These are phyloP conservation scores for Streptanthus diversifolius DNA, from an alignment of 345 rosid species.

Conservation along the genomic window DNA sequence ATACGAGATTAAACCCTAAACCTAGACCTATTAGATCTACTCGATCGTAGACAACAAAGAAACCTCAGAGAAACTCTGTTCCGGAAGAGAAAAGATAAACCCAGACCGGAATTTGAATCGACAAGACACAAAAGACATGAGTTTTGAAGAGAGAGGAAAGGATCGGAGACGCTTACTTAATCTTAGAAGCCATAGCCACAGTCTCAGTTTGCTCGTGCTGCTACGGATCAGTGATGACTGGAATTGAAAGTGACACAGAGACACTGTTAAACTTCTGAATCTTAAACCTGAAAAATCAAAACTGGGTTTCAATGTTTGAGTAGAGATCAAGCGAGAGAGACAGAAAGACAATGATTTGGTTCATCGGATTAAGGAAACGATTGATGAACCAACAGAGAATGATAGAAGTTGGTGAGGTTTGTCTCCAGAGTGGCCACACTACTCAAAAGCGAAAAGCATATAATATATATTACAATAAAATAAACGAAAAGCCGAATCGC, in stretches of 20 bases:
- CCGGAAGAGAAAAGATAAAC: not conserved
- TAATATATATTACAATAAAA: not conserved
- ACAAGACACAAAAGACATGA: too few species aligned
- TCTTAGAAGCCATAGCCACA: constrained; percentile 33
- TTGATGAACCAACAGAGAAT: constrained; percentile 24
- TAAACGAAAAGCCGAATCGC: constrained; percentile 17
- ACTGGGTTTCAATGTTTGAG: not conserved
- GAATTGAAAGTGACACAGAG: not conserved
- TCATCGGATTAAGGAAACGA: constrained; percentile 10
- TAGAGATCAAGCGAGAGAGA: constrained; percentile 18
- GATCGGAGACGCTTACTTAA: constrained; percentile 18
- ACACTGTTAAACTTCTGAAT: not conserved
- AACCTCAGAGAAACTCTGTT: not conserved
- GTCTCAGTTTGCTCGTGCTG: not conserved
- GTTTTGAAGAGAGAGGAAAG: not conserved
- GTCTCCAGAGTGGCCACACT: constrained; percentile 27
- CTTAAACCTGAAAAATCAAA: not conserved
- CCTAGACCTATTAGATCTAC: constrained; percentile 10
- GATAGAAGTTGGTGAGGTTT: constrained; percentile 27
- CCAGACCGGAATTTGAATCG: constrained; percentile 34
- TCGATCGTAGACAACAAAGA: not conserved
- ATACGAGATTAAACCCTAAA: constrained; percentile 19
- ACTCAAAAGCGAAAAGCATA: not conserved
- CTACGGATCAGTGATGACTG: not conserved
- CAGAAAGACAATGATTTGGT: constrained; percentile 4